Conservation (phyloP, 345 rosid species). For the Luvunga scandens region DNA sequence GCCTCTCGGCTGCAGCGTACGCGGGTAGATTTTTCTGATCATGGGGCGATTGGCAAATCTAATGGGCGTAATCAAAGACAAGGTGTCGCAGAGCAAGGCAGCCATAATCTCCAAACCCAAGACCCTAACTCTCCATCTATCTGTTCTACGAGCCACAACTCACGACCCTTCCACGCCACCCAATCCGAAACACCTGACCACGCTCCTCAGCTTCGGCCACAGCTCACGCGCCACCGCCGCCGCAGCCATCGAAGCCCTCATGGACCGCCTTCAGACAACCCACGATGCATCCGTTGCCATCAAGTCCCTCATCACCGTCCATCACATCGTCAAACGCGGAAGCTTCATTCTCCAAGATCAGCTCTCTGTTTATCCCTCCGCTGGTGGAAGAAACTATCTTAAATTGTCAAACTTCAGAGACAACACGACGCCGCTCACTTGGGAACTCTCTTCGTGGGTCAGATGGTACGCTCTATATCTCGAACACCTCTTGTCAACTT, state of each 20-base stretch:
- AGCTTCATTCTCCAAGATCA: constrained; percentile 87
- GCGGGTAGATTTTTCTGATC: not conserved
- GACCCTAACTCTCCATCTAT: constrained; percentile 41
- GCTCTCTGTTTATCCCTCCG: constrained; percentile 68
- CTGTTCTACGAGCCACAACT: constrained; percentile 78
- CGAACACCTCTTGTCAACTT: constrained; percentile 59
- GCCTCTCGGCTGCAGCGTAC: not conserved
- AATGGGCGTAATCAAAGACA: constrained; percentile 67
- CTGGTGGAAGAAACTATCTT: constrained; percentile 84
- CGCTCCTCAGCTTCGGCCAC: constrained; percentile 62
- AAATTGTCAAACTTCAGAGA: constrained; percentile 82
- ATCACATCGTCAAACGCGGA: constrained; percentile 62
- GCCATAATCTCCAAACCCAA: constrained; percentile 49
- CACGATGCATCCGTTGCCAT: constrained; percentile 68
- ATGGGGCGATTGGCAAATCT: constrained; percentile 60
- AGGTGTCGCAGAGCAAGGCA: constrained; percentile 78
- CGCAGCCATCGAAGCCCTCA: constrained; percentile 58
- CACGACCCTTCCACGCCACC: constrained; percentile 69
- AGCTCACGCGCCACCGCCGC: constrained; percentile 77
- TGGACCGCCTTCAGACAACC: constrained; percentile 89
- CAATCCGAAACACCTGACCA: constrained; percentile 41
- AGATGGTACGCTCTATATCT: constrained; percentile 78
- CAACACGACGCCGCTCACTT: constrained; percentile 41
- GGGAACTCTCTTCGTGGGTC: constrained; percentile 90
- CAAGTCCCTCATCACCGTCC: constrained; percentile 71